A percentile compares a stretch with the other conserved stretches of the same genome.
Evolutionary conservation across 345 rosid genomes (phyloP).

Genomic region (Crucihimalaya himalaica): DNA sequence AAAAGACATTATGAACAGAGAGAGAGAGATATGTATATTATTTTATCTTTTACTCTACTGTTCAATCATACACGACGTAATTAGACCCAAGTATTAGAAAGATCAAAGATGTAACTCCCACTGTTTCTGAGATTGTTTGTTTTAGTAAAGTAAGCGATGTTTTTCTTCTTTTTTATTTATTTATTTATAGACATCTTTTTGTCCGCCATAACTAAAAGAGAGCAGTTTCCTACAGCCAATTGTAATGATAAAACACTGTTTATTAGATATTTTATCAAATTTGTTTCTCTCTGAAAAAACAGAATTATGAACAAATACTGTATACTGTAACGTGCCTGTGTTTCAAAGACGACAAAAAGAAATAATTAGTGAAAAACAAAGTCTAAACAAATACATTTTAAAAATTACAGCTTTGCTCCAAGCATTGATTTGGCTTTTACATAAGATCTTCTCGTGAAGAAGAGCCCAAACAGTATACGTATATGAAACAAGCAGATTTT

Average conservation of each 20-base stretch:
- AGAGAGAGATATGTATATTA: conserved; percentile 24
- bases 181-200: conserved; percentile 3
- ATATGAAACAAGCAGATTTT: conserved; percentile 29
- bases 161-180: neutral
- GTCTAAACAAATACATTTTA: neutral
- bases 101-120: neutral
- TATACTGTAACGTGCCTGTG: neutral
- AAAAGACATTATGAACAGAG: conserved; percentile 5
- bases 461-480: neutral
- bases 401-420: neutral
- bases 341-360: neutral
- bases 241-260: neutral
- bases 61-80: neutral
- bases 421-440: conserved; percentile 17
- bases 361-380: neutral
- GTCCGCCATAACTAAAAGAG: neutral
- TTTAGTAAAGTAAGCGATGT: neutral
- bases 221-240: neutral
- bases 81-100: neutral
- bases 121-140: neutral
- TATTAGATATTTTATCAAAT: neutral
- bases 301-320: neutral
- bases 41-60: neutral
- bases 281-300: neutral
- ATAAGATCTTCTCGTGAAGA: neutral